Base-by-base conservation (phyloP, 441 rosid species). In the Melastoma candidum region DNA sequence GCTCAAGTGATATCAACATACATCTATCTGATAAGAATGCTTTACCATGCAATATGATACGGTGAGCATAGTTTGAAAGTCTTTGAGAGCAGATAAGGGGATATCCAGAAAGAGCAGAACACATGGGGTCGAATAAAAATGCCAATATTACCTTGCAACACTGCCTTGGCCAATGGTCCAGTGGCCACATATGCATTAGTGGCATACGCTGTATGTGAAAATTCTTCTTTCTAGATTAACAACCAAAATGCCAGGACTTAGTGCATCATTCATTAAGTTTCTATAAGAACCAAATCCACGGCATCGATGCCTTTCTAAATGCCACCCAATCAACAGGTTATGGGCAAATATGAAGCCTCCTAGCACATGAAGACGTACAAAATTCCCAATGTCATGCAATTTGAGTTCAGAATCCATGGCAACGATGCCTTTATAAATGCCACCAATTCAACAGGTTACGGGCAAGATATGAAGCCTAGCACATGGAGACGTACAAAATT, bases 131-230 rank as follows among this genome's bases (percentile, higher is more conserved):
- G 5, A 29, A 29, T 3, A 29, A 29, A 29, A 29, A 17, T 17
- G 36, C 3, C 36, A 29, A 29, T 6, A 29, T 29, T 29, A 29
- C 98, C 98, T 81, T 78, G 95, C 72, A 82, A 59, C 64, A 88
- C 63, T 53, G 77, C 86, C 55, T 71, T 92, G 48, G 90, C 85
- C 71, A 84, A 63, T n/a, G 95, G 95, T 69, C 98, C 98, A 50
- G 69, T 47, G 63, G 87, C 71, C 64, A 92, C 87, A 63, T 92
- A 92, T 60, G 97, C 90, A 73, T 88, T 92, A 58, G 98, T 92
- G 17, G 97, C 67, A 64, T 92, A 88, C 57, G 98, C 82, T 57
- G 97, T 85, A 77, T 92, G 98, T 68, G 79, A 95, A 63, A 81
- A 92, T 70, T 92, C 98, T 76, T 92, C 97, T 72, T 78, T 82